Evolutionary conservation across 495 filamentous ascomycete species (phyloP).

Genomic region (Astrocystis sublimbata): DNA sequence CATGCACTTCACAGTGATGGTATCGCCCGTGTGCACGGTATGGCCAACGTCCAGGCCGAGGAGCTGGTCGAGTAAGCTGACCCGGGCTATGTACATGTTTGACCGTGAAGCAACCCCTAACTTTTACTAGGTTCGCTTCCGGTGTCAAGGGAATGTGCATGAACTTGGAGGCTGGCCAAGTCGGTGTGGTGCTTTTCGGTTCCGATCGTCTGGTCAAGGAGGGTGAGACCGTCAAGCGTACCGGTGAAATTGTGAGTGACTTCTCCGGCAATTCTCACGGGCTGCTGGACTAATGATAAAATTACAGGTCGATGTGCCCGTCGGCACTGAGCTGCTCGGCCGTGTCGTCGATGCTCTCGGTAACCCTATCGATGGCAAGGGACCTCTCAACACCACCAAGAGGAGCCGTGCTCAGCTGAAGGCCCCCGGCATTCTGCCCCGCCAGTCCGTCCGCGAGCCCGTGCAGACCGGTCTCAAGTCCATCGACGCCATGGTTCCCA

Average conservation of each 20-base stretch:
- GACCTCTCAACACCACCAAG: constrained; percentile 86
- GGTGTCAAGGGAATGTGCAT: constrained; percentile 99
- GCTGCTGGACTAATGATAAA: constrained; percentile 22
- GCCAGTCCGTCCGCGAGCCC: constrained; percentile 94
- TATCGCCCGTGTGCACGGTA: constrained; percentile 99
- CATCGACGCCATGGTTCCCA: constrained; percentile 99
- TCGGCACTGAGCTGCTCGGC: constrained; percentile 88
- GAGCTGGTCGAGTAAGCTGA: constrained; percentile 97
- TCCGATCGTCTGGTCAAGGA: constrained; percentile 99
- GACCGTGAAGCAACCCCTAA: constrained; percentile 31
- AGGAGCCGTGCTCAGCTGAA: constrained; percentile 97
- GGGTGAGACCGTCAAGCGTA: constrained; percentile 99
- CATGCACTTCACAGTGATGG: constrained; percentile 73
- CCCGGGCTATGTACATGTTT: constrained; percentile 14
- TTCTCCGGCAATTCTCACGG: not conserved
- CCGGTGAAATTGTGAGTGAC: constrained; percentile 90
- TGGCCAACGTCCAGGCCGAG: constrained; percentile 99
- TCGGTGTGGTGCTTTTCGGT: constrained; percentile 99
- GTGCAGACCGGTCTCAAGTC: constrained; percentile 99
- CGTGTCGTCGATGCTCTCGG: constrained; percentile 98
- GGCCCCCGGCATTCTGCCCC: constrained; percentile 97
- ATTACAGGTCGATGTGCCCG: constrained; percentile 89
- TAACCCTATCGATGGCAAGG: constrained; percentile 99
- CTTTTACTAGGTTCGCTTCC: constrained; percentile 80
- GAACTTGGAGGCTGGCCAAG: constrained; percentile 99